These are phyloP conservation scores for Gracilaria domingensis DNA, from an alignment of 23 red algal species.

Conservation along the genomic window DNA sequence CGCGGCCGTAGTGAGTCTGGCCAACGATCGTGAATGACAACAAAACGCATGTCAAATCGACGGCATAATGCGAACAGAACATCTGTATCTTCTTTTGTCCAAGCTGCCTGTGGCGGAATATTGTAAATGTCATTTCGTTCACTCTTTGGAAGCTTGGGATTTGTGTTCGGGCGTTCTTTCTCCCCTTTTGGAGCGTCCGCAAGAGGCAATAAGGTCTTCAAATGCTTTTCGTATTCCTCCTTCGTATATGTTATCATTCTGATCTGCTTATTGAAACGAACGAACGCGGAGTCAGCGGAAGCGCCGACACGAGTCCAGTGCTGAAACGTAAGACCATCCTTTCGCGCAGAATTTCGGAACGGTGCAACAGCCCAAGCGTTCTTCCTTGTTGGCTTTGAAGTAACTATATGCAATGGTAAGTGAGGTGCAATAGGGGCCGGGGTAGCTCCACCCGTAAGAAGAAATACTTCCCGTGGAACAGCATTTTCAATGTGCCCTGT, in stretches of 20 bases:
- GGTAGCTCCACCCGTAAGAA: constrained; percentile 64
- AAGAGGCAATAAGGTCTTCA: constrained; percentile 22
- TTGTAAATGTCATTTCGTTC: constrained; percentile 25
- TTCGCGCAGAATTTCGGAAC: constrained; percentile 54
- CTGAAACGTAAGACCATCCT: constrained; percentile 36
- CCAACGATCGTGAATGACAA: constrained; percentile 94
- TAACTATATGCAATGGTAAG: constrained; percentile 31
- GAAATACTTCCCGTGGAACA: constrained; percentile 67
- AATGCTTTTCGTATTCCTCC: constrained; percentile 67
- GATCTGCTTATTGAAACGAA: constrained; percentile 75
- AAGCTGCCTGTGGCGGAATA: constrained; percentile 57
- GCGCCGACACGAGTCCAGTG: constrained; percentile 69
- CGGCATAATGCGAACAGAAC: constrained; percentile 75
- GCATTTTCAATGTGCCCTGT: constrained; percentile 23
- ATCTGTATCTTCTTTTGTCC: constrained; percentile 93
- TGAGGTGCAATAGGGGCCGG: constrained; percentile 64
- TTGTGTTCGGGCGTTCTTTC: constrained; percentile 34
- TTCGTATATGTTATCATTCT: constrained; percentile 82
- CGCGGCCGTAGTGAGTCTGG: constrained; percentile 48
- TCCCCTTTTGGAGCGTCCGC: constrained; percentile 28
- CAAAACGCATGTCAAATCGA: constrained; percentile 83
- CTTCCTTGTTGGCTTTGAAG: constrained; percentile 22
- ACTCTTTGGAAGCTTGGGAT: constrained; percentile 30
- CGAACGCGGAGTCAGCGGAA: constrained; percentile 65
- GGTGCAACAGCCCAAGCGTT: constrained; percentile 36